Percentiles rank a stretch among this genome's conserved stretches.
Conservation (phyloP, 1,284 basidiomycete species). For the Ustilago shanxiensis region DNA sequence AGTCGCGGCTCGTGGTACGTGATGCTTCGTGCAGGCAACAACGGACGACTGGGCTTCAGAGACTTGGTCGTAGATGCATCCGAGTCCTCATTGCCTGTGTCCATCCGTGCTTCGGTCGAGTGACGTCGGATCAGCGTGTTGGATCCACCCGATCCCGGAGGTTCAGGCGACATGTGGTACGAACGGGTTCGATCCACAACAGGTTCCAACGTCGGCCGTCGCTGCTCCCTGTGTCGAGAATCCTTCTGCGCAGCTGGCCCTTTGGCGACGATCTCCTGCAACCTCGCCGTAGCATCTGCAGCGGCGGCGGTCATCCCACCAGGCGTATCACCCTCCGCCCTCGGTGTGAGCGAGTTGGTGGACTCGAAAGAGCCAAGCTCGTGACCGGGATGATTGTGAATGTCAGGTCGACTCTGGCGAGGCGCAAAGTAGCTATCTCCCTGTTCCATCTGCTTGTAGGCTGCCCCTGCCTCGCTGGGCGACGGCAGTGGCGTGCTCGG, state of each 20-base stretch:
- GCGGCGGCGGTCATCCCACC: slow-evolving; percentile 3
- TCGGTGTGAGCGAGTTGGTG: slow-evolving; percentile 25
- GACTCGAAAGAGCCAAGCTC: slow-evolving; percentile 51
- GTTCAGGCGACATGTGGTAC: slow-evolving; percentile 63
- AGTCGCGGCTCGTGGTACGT: slow-evolving; percentile 66
- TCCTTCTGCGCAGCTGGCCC: neutral
- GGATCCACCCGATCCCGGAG: slow-evolving; percentile 30
- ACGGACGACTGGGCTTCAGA: slow-evolving; percentile 39
- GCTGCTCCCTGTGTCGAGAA: slow-evolving; percentile 5
- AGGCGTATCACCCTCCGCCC: slow-evolving; percentile 21
- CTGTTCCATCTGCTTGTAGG: slow-evolving; percentile 35
- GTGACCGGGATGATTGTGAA: slow-evolving; percentile 22
- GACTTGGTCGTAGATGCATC: slow-evolving; percentile 8
- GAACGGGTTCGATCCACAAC: slow-evolving; percentile 31
- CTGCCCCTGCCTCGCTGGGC: slow-evolving; percentile 34
- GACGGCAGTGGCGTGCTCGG: slow-evolving; percentile 58
- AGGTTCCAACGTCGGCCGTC: slow-evolving; percentile 27
- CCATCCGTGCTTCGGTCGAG: slow-evolving; percentile 58
- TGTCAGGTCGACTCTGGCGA: slow-evolving; percentile 42
- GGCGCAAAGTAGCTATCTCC: slow-evolving; percentile 54
- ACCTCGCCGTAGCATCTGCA: slow-evolving; percentile 6
- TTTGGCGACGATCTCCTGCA: neutral
- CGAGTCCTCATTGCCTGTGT: slow-evolving; percentile 26
- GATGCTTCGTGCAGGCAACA: slow-evolving; percentile 63
- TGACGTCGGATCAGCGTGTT: slow-evolving; percentile 60